A percentile compares a stretch with the other conserved stretches of the same genome.
phyloP scores from a whole-genome alignment of 2,329 filamentous ascomycete genomes.

The Apiospora pterosperma region DNA sequence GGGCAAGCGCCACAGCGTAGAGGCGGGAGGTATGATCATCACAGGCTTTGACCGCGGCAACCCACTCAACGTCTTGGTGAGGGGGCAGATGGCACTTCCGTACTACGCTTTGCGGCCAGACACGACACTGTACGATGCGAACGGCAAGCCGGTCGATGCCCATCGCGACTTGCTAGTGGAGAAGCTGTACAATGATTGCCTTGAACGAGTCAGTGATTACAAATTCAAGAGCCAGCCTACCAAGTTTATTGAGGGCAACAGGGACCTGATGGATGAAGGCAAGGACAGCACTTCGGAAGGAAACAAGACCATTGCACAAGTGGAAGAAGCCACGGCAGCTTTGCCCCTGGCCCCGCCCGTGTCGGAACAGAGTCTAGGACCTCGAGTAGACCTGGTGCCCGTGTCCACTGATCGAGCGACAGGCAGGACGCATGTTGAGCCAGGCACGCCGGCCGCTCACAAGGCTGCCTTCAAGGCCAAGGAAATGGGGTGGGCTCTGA shows the following conservation, averaged over 20 bases:
- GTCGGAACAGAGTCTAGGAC: constrained; percentile 50
- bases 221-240: constrained; percentile 72
- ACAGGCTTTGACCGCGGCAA: constrained; percentile 96
- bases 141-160: constrained; percentile 74
- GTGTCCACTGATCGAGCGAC: constrained; percentile 67
- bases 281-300: constrained; percentile 72
- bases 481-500: constrained; percentile 78
- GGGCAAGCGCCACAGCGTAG: constrained; percentile 71
- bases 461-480: constrained; percentile 76
- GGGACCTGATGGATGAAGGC: constrained; percentile 75
- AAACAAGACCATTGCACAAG: constrained; percentile 66
- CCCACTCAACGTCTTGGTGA: constrained; percentile 84
- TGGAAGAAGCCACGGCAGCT: constrained; percentile 66
- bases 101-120: constrained; percentile 79
- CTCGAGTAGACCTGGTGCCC: constrained; percentile 55
- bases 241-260: constrained; percentile 77
- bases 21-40: constrained; percentile 98
- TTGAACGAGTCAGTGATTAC: constrained; percentile 88
- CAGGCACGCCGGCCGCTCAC: constrained; percentile 63
- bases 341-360: constrained; percentile 53
- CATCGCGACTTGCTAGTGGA: constrained; percentile 80
- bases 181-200: constrained; percentile 88
- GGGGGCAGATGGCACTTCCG: constrained; percentile 81
- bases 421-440: constrained; percentile 68
- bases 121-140: constrained; percentile 85